Conservation (phyloP, 306 rosid genomes). For the Gastrolobium bilobum region DNA sequence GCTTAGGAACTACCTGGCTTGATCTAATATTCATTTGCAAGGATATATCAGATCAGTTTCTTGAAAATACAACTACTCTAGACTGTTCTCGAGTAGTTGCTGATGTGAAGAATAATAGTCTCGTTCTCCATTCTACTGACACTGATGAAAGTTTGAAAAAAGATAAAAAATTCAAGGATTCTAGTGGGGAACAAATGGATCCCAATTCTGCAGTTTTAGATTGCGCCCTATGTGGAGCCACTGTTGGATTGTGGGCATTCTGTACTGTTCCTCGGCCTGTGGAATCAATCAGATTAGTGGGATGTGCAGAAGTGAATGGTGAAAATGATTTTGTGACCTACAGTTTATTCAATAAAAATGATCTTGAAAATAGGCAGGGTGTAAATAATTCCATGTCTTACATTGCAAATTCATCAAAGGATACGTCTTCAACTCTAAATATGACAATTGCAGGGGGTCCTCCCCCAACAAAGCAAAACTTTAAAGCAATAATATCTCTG, state of each 20-base stretch:
- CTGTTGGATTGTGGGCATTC: slow-evolving; percentile 95
- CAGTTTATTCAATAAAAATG: slow-evolving; percentile 49
- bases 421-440: slow-evolving; percentile 61
- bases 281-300: slow-evolving; percentile 80
- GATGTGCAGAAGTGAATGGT: slow-evolving; percentile 63
- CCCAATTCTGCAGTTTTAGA: slow-evolving; percentile 85
- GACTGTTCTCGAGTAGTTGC: slow-evolving; percentile 50
- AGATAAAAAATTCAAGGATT: slow-evolving; percentile 54
- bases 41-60: slow-evolving; percentile 58
- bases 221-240: slow-evolving; percentile 93
- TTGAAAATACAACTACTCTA: slow-evolving; percentile 44
- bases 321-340: slow-evolving; percentile 53
- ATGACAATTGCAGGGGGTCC: slow-evolving; percentile 99
- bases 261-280: slow-evolving; percentile 68
- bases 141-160: slow-evolving; percentile 49
- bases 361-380: slow-evolving; percentile 54
- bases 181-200: slow-evolving; percentile 61
- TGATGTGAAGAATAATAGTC: slow-evolving; percentile 47
- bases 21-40: slow-evolving; percentile 47
- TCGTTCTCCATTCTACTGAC: slow-evolving; percentile 49
- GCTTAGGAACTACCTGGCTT: slow-evolving; percentile 28
- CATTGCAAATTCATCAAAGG: slow-evolving; percentile 60
- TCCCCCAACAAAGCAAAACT: slow-evolving; percentile 88
- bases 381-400: slow-evolving; percentile 41
- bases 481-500: slow-evolving; percentile 82